phyloP scores from a whole-genome alignment of 2,329 filamentous ascomycete genomes.

The Colletotrichum aenigma region DNA sequence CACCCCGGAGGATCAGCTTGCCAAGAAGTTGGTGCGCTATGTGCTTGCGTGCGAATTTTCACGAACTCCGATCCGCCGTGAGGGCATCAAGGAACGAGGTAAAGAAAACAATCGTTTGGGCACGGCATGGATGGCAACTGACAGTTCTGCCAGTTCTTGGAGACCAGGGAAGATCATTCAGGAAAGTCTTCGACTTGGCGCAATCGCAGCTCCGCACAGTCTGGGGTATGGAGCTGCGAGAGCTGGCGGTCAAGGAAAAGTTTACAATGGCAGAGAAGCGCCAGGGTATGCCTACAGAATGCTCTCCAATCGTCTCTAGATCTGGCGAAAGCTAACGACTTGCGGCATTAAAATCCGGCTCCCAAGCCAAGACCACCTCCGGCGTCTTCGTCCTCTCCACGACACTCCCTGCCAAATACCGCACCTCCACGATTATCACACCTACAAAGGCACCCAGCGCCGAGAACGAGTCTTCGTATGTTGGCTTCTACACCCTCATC shows the following conservation, averaged over 20 bases:
- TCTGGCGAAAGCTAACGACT: not conserved
- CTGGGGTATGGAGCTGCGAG: conserved; percentile 93
- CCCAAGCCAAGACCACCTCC: conserved; percentile 59
- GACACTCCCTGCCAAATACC: conserved; percentile 71
- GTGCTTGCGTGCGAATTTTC: conserved; percentile 70
- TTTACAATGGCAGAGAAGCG: conserved; percentile 78
- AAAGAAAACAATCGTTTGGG: not conserved
- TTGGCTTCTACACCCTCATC: conserved; percentile 79
- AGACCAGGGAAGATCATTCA: conserved; percentile 73
- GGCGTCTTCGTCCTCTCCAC: conserved; percentile 81
- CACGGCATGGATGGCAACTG: not conserved
- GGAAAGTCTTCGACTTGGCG: conserved; percentile 75
- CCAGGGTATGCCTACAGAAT: conserved; percentile 59
- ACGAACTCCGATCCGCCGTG: conserved; percentile 61
- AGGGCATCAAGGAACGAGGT: conserved; percentile 70
- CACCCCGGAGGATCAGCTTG: conserved; percentile 55
- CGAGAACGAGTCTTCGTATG: conserved; percentile 78
- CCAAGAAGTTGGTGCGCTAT: conserved; percentile 73
- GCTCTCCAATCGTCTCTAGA: not conserved
- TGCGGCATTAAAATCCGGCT: conserved; percentile 47
- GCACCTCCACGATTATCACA: conserved; percentile 67
- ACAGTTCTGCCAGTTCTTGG: conserved; percentile 66
- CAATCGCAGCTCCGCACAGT: conserved; percentile 72
- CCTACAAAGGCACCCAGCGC: conserved; percentile 70
- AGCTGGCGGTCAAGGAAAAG: conserved; percentile 82